A percentile compares a stretch with the other conserved stretches of the same genome.
Conservation (phyloP, 352 stramenopile genomes). For the Phytopythium boreale region DNA sequence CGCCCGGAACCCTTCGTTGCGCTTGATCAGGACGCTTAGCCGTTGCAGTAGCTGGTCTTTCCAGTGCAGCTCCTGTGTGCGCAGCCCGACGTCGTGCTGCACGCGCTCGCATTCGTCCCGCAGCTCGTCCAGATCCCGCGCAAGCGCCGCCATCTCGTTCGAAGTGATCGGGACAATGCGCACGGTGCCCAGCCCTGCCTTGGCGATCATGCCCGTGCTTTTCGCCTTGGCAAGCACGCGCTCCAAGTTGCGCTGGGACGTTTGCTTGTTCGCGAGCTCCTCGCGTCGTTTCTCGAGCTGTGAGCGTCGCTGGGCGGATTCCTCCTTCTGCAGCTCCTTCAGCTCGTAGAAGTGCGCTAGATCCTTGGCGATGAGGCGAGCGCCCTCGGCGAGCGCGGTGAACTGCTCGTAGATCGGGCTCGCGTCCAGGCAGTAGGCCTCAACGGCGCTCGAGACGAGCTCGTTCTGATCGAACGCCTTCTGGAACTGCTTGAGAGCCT, state of each 20-base stretch:
- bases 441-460: constrained; percentile 56
- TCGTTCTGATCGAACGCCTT: constrained; percentile 62
- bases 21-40: constrained; percentile 63
- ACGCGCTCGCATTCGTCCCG: constrained; percentile 39
- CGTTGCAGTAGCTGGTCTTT: constrained; percentile 68
- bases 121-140: constrained; percentile 37
- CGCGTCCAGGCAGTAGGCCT: constrained; percentile 54
- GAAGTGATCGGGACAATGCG: constrained; percentile 57
- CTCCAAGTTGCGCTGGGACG: constrained; percentile 48
- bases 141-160: constrained; percentile 39
- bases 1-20: constrained; percentile 55
- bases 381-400: constrained; percentile 24
- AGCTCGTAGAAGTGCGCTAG: constrained; percentile 58
- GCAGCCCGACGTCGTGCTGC: constrained; percentile 35
- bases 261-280: constrained; percentile 21
- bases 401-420: constrained; percentile 38
- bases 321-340: constrained; percentile 46
- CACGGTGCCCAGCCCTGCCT: constrained; percentile 62
- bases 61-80: constrained; percentile 43
- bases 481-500: constrained; percentile 54
- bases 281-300: constrained; percentile 37
- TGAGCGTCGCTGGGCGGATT: constrained; percentile 29
- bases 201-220: constrained; percentile 66
- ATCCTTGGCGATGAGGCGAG: constrained; percentile 37
- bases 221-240: constrained; percentile 62